Evolutionary conservation across 495 filamentous ascomycete genomes (phyloP), one percentile per base, ranked within the genome.

Genomic region (Aspergillus haitiensis): DNA sequence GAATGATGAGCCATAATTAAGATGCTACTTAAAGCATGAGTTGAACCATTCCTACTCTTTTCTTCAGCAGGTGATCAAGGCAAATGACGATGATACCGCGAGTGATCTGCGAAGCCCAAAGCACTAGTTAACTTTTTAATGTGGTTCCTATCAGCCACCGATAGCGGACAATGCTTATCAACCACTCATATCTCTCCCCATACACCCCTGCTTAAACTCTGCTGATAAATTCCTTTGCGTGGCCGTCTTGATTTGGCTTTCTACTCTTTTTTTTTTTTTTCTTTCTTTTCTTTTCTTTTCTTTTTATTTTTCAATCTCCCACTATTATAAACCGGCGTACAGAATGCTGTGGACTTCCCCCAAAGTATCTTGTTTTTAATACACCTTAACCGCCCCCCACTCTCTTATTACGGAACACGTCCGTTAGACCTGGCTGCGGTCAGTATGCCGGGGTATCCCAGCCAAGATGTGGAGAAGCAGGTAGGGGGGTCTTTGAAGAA

Each of bases 381-480:
- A 42, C 42, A 6, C 13, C 42, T 11, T 7, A 1, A 1, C 21
- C 21, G 21, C 21, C 21, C 21, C 21, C 21, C 21, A 3, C 39
- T 42, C 44, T 52, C 51, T 45, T n/a, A 55, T 48, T 37, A 15
- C 40, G 44, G 31, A 8, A 12, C 15, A 2, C 16, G 32, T 39
- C 21, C 21, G 3, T 27, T 27, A 27, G 21, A 27, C 21, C 21
- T 27, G 21, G 21, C n/a, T 33, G 18, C 33, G 16, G 16, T 36
- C 55, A 39, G 44, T 16, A 63, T 63, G 61, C 50, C 59, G 56
- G 46, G 52, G 46, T 18, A 56, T 53, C 33, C 16, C 27, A 52
- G 44, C 49, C 67, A 59, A 56, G 68, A 74, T 72, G 70, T 67
- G 67, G 73, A 73, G 72, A 74, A 73, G 40, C 61, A 70, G 70